Evolutionary conservation across 208 protist species (phyloP).

Genomic region (Trypanosoma boissoni): DNA sequence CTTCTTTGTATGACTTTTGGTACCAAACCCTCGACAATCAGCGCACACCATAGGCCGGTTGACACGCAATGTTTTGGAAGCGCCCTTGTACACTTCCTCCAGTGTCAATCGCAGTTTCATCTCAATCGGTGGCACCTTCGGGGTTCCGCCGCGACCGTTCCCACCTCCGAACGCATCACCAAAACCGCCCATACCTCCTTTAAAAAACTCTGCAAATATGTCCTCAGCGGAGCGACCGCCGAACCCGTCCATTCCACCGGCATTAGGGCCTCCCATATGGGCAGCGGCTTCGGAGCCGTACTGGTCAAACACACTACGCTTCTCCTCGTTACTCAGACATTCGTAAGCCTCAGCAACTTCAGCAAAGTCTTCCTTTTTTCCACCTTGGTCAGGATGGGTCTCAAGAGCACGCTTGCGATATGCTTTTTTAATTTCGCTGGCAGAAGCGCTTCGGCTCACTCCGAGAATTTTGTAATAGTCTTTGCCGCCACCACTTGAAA

Average conservation of each 20-base stretch:
- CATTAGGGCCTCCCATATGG: conserved; percentile 53
- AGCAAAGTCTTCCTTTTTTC: conserved; percentile 91
- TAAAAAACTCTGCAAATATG: conserved; percentile 92
- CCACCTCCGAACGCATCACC: conserved; percentile 69
- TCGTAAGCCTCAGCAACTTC: conserved; percentile 96
- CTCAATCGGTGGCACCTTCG: conserved; percentile 72
- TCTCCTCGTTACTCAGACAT: conserved; percentile 94
- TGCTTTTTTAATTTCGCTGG: conserved; percentile 87
- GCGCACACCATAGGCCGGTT: conserved; percentile 85
- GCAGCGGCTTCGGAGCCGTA: conserved; percentile 86
- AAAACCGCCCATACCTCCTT: conserved; percentile 74
- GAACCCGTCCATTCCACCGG: conserved; percentile 51
- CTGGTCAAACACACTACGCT: conserved; percentile 97
- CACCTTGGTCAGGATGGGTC: conserved; percentile 90
- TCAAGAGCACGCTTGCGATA: conserved; percentile 90
- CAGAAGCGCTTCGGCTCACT: conserved; percentile 48
- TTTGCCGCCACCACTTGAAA: conserved; percentile 57
- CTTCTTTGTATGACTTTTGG: conserved; percentile 86
- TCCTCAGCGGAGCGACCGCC: conserved; percentile 79
- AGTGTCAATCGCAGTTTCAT: conserved; percentile 75
- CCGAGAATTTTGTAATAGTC: conserved; percentile 91
- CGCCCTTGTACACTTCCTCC: conserved; percentile 85
- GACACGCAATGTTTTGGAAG: conserved; percentile 71
- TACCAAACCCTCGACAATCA: conserved; percentile 83
- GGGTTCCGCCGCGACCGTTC: conserved; percentile 31